A percentile compares a stretch with the other conserved stretches of the same genome.
Conservation (phyloP, 1,284 basidiomycete species). For the Ustilago nuda region DNA sequence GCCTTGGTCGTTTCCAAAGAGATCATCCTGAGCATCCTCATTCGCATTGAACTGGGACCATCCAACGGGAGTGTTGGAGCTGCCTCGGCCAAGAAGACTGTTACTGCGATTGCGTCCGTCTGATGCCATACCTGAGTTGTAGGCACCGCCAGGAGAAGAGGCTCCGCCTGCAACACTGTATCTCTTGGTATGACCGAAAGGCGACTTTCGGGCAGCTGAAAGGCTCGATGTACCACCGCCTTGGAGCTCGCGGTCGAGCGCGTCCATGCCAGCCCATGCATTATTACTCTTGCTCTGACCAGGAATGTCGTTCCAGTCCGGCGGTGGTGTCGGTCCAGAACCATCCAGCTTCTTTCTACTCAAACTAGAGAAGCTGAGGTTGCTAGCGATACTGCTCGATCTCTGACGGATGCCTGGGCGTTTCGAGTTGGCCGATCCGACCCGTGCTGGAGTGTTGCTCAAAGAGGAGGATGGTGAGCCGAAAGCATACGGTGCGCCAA, state of each 20-base stretch:
- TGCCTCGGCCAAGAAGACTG: conserved; percentile 22
- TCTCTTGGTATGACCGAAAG: conserved; percentile 19
- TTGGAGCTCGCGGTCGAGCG: conserved; percentile 62
- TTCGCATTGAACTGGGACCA: conserved; percentile 42
- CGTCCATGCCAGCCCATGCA: conserved; percentile 50
- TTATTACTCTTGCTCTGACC: conserved; percentile 32
- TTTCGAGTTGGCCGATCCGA: conserved; percentile 36
- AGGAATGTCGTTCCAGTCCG: conserved; percentile 42
- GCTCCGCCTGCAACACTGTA: conserved; percentile 14
- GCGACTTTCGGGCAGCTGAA: conserved; percentile 22
- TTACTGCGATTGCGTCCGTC: conserved; percentile 23
- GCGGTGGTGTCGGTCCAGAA: conserved; percentile 36
- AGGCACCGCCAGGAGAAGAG: neutral
- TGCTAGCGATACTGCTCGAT: conserved; percentile 43
- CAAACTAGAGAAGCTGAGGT: conserved; percentile 38
- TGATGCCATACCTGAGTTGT: neutral
- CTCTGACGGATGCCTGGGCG: conserved; percentile 31
- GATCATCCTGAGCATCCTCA: conserved; percentile 25
- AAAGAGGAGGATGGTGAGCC: conserved; percentile 35
- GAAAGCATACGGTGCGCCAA: conserved; percentile 40
- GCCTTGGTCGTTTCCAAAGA: conserved; percentile 16
- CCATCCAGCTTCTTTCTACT: conserved; percentile 45
- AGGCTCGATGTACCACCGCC: conserved; percentile 21
- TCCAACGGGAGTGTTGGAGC: conserved; percentile 31
- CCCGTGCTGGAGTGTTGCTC: conserved; percentile 38